Evolutionary conservation across 2,329 filamentous ascomycete genomes (phyloP).

Genomic region (Scleromitrula shiraiana): DNA sequence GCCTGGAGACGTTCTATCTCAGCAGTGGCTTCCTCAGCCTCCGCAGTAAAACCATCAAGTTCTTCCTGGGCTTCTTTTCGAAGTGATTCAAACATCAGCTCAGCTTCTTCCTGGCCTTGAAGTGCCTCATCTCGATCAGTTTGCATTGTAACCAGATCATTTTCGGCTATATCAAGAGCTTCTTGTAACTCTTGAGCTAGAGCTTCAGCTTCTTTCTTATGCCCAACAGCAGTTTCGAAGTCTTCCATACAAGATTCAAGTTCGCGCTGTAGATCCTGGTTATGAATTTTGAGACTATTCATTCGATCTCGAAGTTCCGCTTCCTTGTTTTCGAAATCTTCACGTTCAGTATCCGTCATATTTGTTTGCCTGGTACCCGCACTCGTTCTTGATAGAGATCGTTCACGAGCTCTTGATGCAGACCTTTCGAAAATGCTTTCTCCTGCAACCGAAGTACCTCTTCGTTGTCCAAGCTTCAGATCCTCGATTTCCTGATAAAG

Average conservation of each 20-base stretch:
- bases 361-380: constrained; percentile 30
- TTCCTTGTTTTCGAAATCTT: constrained; percentile 78
- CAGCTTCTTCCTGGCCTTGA: constrained; percentile 50
- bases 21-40: constrained; percentile 63
- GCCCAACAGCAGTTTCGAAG: constrained; percentile 63
- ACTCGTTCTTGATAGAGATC: constrained; percentile 64
- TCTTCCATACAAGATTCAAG: constrained; percentile 73
- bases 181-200: constrained; percentile 59
- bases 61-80: constrained; percentile 58
- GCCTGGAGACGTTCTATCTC: constrained; percentile 63
- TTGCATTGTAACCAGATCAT: constrained; percentile 72
- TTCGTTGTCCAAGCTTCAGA: constrained; percentile 77
- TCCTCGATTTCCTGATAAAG: constrained; percentile 97
- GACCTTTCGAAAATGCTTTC: constrained; percentile 95
- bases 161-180: constrained; percentile 70
- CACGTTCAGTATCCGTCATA: constrained; percentile 68
- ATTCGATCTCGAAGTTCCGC: constrained; percentile 79
- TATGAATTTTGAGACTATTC: constrained; percentile 78
- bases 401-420: constrained; percentile 69
- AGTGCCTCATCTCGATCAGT: constrained; percentile 81
- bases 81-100: constrained; percentile 53
- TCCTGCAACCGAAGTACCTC: constrained; percentile 59
- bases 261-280: constrained; percentile 79
- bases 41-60: constrained; percentile 58
- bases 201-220: constrained; percentile 53